These are phyloP conservation scores for Hamigera avellanea DNA, from an alignment of 495 filamentous ascomycete species.

Conservation along the genomic window DNA sequence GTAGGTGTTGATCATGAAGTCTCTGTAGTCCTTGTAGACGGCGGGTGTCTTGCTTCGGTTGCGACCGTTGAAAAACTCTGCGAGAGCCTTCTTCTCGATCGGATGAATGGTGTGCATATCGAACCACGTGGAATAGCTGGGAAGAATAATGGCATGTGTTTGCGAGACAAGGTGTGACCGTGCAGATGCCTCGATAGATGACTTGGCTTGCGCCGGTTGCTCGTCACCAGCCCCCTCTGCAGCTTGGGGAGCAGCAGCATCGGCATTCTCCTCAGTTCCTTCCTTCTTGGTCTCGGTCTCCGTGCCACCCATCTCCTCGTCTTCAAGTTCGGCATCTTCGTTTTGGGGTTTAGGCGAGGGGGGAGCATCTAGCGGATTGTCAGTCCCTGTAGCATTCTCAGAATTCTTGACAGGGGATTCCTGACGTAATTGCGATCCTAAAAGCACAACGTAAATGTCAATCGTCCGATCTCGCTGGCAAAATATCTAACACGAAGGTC, in stretches of 20 bases:
- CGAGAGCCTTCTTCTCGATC: slow-evolving; percentile 82
- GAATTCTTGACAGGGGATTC: slow-evolving; percentile 16
- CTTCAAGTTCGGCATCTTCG: slow-evolving; percentile 49
- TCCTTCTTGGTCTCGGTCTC: slow-evolving; percentile 50
- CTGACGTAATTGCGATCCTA: slow-evolving; percentile 22
- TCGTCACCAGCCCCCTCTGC: slow-evolving; percentile 35
- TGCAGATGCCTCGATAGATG: slow-evolving; percentile 72
- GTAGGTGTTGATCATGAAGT: slow-evolving; percentile 99
- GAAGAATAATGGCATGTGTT: slow-evolving; percentile 87
- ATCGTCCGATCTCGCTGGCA: neutral
- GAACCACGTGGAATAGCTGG: slow-evolving; percentile 95
- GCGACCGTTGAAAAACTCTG: slow-evolving; percentile 95
- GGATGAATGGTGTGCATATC: slow-evolving; percentile 87
- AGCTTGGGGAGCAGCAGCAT: slow-evolving; percentile 19
- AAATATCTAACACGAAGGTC: neutral
- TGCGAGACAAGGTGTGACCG: slow-evolving; percentile 84
- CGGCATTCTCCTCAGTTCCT: slow-evolving; percentile 31
- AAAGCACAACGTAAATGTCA: neutral
- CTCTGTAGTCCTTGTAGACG: slow-evolving; percentile 97
- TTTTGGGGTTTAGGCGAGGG: slow-evolving; percentile 61
- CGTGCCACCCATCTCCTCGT: slow-evolving; percentile 79
- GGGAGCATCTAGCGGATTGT: slow-evolving; percentile 80
- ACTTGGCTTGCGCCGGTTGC: slow-evolving; percentile 51
- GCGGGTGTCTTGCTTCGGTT: slow-evolving; percentile 96
- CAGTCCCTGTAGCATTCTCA: slow-evolving; percentile 33